phyloP scores from a whole-genome alignment of 805 yeast genomes.

The Cyberlindnera lachancei region DNA sequence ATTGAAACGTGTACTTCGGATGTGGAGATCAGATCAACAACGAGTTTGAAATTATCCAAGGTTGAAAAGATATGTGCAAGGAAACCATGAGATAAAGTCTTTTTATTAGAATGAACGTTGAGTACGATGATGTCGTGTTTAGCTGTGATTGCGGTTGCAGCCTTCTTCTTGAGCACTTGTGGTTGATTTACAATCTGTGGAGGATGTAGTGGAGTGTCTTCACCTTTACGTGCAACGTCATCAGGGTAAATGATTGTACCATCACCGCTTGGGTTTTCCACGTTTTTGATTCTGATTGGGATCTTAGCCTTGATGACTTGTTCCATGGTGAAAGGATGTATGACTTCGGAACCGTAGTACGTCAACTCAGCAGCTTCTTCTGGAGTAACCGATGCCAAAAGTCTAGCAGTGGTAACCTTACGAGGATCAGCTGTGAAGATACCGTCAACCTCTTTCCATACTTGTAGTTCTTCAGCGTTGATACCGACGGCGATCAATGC shows the following conservation, averaged over 20 bases:
- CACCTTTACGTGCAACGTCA: conserved; percentile 77
- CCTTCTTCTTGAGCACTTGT: conserved; percentile 40
- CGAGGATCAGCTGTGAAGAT: conserved; percentile 98
- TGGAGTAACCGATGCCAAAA: conserved; percentile 85
- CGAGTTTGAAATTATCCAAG: conserved; percentile 74
- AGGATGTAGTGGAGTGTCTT: conserved; percentile 90
- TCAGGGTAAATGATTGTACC: conserved; percentile 96
- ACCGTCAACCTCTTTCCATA: conserved; percentile 99
- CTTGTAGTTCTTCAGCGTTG: conserved; percentile 88
- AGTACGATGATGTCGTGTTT: conserved; percentile 87
- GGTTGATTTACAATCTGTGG: conserved; percentile 46
- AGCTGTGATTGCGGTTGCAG: conserved; percentile 94
- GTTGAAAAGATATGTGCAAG: conserved; percentile 84
- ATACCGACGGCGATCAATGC: conserved; percentile 92
- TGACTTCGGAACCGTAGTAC: conserved; percentile 95
- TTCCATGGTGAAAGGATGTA: conserved; percentile 99
- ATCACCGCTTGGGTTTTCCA: conserved; percentile 83
- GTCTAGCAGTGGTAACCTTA: conserved; percentile 83
- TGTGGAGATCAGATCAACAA: conserved; percentile 93
- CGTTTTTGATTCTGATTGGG: conserved; percentile 95
- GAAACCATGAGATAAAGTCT: conserved; percentile 90
- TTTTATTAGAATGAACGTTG: conserved; percentile 89
- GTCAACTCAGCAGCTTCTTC: conserved; percentile 98
- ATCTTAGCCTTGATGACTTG: conserved; percentile 94
- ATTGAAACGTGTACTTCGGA: conserved; percentile 97